Conservation (phyloP, 208 protist genomes). For the Crithidia thermophila region DNA sequence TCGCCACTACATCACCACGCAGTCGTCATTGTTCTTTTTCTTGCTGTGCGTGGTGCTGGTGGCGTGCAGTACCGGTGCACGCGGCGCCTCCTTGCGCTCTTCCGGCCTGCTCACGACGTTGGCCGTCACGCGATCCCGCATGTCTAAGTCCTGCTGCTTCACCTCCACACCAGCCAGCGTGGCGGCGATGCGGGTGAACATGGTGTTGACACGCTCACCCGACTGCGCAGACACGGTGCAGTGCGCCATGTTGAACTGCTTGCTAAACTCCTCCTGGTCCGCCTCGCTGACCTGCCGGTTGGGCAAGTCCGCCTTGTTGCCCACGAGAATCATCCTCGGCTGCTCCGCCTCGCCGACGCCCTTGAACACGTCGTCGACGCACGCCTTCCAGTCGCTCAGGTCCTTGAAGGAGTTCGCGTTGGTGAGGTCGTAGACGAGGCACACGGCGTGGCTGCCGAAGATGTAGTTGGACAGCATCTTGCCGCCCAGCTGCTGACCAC, state of each 20-base stretch:
- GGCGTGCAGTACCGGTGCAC: constrained; percentile 14
- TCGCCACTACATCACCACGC: constrained; percentile 56
- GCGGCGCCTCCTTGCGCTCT: constrained; percentile 33
- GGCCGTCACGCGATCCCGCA: constrained; percentile 51
- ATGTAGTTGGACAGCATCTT: constrained; percentile 96
- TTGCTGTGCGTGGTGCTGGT: constrained; percentile 19
- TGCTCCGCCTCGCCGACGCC: constrained; percentile 1
- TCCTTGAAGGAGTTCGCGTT: constrained; percentile 92
- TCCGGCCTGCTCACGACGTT: constrained; percentile 48
- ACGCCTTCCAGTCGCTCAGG: constrained; percentile 90
- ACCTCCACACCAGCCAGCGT: constrained; percentile 82
- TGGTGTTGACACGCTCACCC: constrained; percentile 85
- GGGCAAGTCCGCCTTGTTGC: constrained; percentile 93
- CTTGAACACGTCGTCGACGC: constrained; percentile 41
- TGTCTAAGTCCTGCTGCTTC: constrained; percentile 73
- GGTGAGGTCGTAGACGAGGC: constrained; percentile 95
- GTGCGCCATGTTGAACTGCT: constrained; percentile 53
- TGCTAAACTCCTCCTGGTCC: constrained; percentile 74
- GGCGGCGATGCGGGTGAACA: constrained; percentile 88
- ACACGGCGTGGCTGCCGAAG: constrained; percentile 87
- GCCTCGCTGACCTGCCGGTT: constrained; percentile 77
- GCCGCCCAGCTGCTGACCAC: constrained; percentile 93
- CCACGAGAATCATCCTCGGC: constrained; percentile 86
- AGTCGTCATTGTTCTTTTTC: constrained; percentile 49
- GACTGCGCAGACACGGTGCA: constrained; percentile 92